Percentiles rank a stretch among this genome's conserved stretches.
Conservation (phyloP, 192 early-diverging fungal species). For the Umbelopsis sp. region DNA sequence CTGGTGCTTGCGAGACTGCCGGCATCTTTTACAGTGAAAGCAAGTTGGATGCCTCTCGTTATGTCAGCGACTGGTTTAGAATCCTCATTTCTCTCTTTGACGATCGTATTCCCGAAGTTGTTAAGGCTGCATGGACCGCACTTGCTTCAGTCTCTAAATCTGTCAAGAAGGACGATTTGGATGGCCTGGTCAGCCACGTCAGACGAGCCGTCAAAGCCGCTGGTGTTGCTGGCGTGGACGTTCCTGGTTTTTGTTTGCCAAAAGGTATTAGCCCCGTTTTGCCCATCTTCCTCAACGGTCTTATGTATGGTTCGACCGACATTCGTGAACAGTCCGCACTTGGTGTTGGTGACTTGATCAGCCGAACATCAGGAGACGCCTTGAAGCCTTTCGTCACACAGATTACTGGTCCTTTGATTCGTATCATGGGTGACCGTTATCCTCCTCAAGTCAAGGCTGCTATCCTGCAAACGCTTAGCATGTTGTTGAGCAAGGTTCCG, state of each 20-base stretch:
- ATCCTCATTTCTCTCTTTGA: slow-evolving; percentile 75
- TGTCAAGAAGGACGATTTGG: slow-evolving; percentile 88
- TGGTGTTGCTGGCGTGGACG: slow-evolving; percentile 51
- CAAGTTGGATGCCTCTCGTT: slow-evolving; percentile 61
- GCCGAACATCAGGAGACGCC: slow-evolving; percentile 71
- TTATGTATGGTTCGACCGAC: slow-evolving; percentile 85
- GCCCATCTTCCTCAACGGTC: slow-evolving; percentile 91
- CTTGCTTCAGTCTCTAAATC: slow-evolving; percentile 80
- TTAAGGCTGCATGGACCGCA: slow-evolving; percentile 77
- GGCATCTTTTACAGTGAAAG: slow-evolving; percentile 68
- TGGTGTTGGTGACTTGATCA: slow-evolving; percentile 78
- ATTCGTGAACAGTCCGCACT: slow-evolving; percentile 85
- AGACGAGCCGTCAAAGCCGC: slow-evolving; percentile 67
- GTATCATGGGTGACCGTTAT: slow-evolving; percentile 95
- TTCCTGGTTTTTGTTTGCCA: slow-evolving; percentile 89
- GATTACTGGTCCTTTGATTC: slow-evolving; percentile 97
- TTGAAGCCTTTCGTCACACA: slow-evolving; percentile 91
- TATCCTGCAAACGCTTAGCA: slow-evolving; percentile 83
- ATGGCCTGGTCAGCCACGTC: slow-evolving; percentile 72
- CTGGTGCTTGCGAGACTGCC: slow-evolving; percentile 64
- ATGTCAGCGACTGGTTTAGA: slow-evolving; percentile 82
- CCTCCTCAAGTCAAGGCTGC: slow-evolving; percentile 90
- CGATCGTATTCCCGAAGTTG: slow-evolving; percentile 56
- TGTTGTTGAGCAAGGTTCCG: slow-evolving; percentile 83
- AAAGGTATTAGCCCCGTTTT: slow-evolving; percentile 85